Percentiles rank a stretch among this genome's conserved stretches.
These are phyloP conservation scores for Antrodiella citrinella DNA, from an alignment of 768 basidiomycete species.

Conservation along the genomic window DNA sequence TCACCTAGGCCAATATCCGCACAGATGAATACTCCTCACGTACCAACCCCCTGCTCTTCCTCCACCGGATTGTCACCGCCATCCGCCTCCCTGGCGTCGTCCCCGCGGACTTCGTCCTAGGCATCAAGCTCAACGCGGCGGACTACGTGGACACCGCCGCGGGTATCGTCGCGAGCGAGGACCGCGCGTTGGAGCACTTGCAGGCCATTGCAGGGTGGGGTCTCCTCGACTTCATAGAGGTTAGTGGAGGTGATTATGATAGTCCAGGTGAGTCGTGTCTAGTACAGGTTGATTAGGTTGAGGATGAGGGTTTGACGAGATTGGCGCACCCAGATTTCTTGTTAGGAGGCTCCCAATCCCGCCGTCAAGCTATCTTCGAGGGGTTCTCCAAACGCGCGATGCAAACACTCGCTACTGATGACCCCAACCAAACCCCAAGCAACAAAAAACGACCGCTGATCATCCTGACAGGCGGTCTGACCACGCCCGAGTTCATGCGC, in stretches of 20 bases:
- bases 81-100: slow-evolving; percentile 42
- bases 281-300: too few relatives aligned
- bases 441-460: slow-evolving; percentile 31
- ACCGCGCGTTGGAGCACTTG: slow-evolving; percentile 53
- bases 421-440: slow-evolving; percentile 13
- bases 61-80: slow-evolving; percentile 43
- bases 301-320: slow-evolving; percentile 1
- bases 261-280: slow-evolving; percentile 44
- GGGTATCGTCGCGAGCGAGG: slow-evolving; percentile 5
- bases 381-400: slow-evolving; percentile 55
- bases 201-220: slow-evolving; percentile 54
- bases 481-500: slow-evolving; percentile 46
- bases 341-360: slow-evolving; percentile 19
- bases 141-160: slow-evolving; percentile 44
- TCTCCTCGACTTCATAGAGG: slow-evolving; percentile 74
- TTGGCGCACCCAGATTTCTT: slow-evolving; percentile 25
- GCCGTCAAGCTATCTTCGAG: slow-evolving; percentile 68
- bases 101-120: slow-evolving; percentile 56
- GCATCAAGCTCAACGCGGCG: slow-evolving; percentile 74
- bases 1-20: slow-evolving; percentile 40
- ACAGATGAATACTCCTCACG: slow-evolving; percentile 50
- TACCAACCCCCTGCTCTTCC: slow-evolving; percentile 43
- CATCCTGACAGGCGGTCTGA: slow-evolving; percentile 76
- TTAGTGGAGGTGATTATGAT: slow-evolving; percentile 85
- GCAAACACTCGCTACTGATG: slow-evolving; percentile 28